Base-by-base conservation (phyloP, 1,284 basidiomycete species). In the Ceratobasidium theobromae region DNA sequence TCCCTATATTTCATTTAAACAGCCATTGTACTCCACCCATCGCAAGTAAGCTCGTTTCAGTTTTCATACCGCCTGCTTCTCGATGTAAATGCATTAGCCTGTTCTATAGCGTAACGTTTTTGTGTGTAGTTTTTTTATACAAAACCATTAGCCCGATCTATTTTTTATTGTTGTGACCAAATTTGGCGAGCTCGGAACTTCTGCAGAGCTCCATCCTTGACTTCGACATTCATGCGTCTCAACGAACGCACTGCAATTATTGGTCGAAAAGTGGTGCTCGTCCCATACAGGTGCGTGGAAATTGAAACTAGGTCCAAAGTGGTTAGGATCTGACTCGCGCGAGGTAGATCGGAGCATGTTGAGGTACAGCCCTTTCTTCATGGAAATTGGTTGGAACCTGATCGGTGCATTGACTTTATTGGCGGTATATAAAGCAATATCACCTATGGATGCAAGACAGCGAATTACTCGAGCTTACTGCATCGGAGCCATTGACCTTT, bases 371-470 rank as follows among this genome's bases (percentile, higher is more conserved):
- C 38, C 3, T 28, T 30, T 40, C 32, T 40, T 33, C 23, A 53
- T 43, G 58, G 46, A 27, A 40, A 27, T 16, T 9, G 46, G n/a
- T n/a, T n/a, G n/a, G n/a, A n/a, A 52, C 54, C 32, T 69, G 32
- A 55, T 40, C 45, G 23, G 32, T 1, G 14, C 23, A 25, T 4
- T 52, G n/a, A n/a, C n/a, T n/a, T n/a, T n/a, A n/a, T n/a, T n/a
- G n/a, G n/a, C n/a, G n/a, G n/a, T n/a, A n/a, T n/a, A n/a, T n/a
- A n/a, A n/a, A 95, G 91, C 88, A 77, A 73, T 98, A 98, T 73
- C 88, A 97, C 74, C 81, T 84, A 72, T 98, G 95, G 95, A 97
- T 98, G 95, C 80, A 84, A 52, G 84, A 86, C 74, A 82, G 84
- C 14, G 84, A 86, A 69, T 79, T 98, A 54, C 83, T 88, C 54